Evolutionary conservation across 805 yeast genomes (phyloP), one percentile per base, ranked within the genome.

Genomic region (Kodamaea neixiangensis): DNA sequence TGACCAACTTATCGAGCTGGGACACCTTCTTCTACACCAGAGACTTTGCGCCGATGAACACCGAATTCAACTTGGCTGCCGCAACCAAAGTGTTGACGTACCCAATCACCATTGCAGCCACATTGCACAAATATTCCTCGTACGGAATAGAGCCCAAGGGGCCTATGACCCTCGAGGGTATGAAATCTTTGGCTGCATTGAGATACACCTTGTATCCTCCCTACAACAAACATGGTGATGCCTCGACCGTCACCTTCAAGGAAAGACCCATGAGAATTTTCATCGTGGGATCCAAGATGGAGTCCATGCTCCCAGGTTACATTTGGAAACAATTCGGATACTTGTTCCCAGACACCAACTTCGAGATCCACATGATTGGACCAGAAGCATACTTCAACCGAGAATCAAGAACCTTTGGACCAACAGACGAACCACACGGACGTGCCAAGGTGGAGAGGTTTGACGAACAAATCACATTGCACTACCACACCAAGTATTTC

Each of bases 251-350:
- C 33, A 71, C 80, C 38, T 79, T 86, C 66, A 87, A 86, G 61
- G 96, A 91, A 59, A 80, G 97, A 60, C 96, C 98, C 21, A 76
- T 93, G 75, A 82, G 99, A 60, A 75, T 94, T 35, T 94, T 94
- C 69, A 80, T 94, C 48, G 73, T 94, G 40, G 97, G 97, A 20
- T 89, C 99, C 4, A 82, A 96, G 58, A 89, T 96, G 59, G 99
- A 94, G 72, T 85, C 97, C 11, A 89, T 90, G 77, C 76, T 94
- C 50, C 99, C 99, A 3, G 88, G 89, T 22, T 96, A 88, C 65
- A 93, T 92, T 42, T 94, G 99, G 99, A 87, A 89, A 68, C 98
- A 94, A 71, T 73, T 94, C 56, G 85, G 89, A 22, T 89, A 82
- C 65, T 72, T 94, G 51, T 87, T 91, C 73, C 97, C 98, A 13